phyloP scores from a whole-genome alignment of 1,284 basidiomycete species.

The Termitomyces sp. region DNA sequence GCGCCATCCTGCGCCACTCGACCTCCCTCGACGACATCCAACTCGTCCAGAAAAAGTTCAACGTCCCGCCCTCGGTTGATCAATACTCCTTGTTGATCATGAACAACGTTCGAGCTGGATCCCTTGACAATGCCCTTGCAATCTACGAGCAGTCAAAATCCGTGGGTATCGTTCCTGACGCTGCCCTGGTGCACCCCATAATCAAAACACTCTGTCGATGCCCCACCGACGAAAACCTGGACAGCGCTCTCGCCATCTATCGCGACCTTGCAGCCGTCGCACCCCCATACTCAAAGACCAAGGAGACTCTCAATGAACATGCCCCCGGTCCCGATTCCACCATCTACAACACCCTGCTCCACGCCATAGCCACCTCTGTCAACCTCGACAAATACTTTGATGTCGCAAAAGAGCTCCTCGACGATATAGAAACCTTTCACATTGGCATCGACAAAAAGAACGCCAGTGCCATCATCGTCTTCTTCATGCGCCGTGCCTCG shows the following conservation, averaged over 20 bases:
- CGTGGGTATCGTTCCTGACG: conserved; percentile 40
- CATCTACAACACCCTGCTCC: conserved; percentile 55
- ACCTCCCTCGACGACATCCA: conserved; percentile 35
- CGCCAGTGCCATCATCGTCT: conserved; percentile 48
- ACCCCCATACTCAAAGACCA: conserved; percentile 15
- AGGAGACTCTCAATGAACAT: conserved; percentile 20
- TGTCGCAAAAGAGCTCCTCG: conserved; percentile 46
- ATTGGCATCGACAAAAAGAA: conserved; percentile 35
- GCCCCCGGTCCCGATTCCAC: conserved; percentile 38
- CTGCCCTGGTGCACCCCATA: conserved; percentile 45
- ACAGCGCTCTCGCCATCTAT: conserved; percentile 48
- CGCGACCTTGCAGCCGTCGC: conserved; percentile 32
- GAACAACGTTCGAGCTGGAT: conserved; percentile 36
- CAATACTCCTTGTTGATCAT: conserved; percentile 51
- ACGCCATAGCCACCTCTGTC: conserved; percentile 42
- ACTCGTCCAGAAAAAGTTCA: conserved; percentile 37
- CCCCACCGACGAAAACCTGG: conserved; percentile 37
- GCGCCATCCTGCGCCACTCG: conserved; percentile 26
- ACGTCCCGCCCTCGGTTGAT: conserved; percentile 31
- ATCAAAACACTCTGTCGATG: conserved; percentile 43
- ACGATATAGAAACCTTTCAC: conserved; percentile 45
- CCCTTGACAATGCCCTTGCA: conserved; percentile 34
- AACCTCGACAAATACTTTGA: conserved; percentile 42
- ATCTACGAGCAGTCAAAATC: conserved; percentile 43
- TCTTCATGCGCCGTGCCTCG: conserved; percentile 53